Percentiles rank a stretch among this genome's conserved stretches.
Evolutionary conservation across 257 asterid species (phyloP).

Genomic region (Verbena officinalis): DNA sequence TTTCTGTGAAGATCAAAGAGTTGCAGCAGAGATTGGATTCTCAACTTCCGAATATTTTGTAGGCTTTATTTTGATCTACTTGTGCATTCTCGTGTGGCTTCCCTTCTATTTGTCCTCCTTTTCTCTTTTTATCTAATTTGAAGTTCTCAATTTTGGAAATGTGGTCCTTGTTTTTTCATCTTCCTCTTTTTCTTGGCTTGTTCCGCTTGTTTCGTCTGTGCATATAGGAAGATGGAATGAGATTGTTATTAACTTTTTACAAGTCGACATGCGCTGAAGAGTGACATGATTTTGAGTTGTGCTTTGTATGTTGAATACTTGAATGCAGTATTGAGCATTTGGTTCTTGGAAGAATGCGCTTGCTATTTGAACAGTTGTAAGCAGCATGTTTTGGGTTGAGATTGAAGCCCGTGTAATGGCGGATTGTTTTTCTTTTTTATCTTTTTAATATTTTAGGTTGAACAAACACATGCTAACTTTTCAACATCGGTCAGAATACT

Average conservation of each 20-base stretch:
- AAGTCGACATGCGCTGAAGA: constrained; percentile 6
- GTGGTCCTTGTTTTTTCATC: constrained; percentile 11
- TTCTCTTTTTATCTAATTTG: constrained; percentile 17
- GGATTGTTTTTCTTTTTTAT: too few species aligned
- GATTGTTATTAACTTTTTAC: constrained; percentile 32
- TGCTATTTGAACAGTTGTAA: constrained; percentile 1
- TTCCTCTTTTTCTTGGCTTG: background rate
- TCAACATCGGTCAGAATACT: too few species aligned
- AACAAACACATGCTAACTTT: too few species aligned
- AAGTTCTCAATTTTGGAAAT: constrained; percentile 44
- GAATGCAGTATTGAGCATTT: constrained; percentile 1
- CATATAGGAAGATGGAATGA: constrained; percentile 32
- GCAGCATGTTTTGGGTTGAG: background rate
- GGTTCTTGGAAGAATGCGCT: constrained; percentile 12
- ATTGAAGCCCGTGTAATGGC: background rate
- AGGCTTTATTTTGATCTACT: constrained; percentile 38
- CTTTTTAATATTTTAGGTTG: too few species aligned
- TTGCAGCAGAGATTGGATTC: constrained; percentile 84
- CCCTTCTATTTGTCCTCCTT: constrained; percentile 19
- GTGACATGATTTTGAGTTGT: constrained; percentile 34
- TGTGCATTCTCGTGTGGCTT: constrained; percentile 59
- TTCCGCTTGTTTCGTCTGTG: constrained; percentile 29
- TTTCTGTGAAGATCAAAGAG: constrained; percentile 73
- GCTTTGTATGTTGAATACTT: constrained; percentile 16
- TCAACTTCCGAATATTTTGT: constrained; percentile 82